Percentiles rank a stretch among this genome's conserved stretches.
Conservation (phyloP, 495 filamentous ascomycete species). For the Penicillium egyptiacum region DNA sequence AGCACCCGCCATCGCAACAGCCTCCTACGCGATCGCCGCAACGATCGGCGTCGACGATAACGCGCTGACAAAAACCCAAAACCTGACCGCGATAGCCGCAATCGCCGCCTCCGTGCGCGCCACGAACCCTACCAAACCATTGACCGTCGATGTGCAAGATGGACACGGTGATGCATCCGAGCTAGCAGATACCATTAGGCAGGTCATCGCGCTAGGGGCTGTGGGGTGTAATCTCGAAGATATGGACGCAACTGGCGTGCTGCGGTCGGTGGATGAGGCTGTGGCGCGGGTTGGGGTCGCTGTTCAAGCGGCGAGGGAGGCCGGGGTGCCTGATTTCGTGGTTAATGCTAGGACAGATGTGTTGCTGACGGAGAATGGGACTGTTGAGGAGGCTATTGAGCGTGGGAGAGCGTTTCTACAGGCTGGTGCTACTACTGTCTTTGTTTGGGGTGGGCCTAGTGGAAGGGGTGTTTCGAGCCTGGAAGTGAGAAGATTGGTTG, state of each 20-base stretch:
- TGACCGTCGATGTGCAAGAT: constrained; percentile 55
- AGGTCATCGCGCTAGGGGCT: constrained; percentile 43
- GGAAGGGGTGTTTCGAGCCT: constrained; percentile 29
- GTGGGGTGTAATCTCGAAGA: constrained; percentile 57
- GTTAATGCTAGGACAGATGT: constrained; percentile 51
- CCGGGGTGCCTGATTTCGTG: constrained; percentile 49
- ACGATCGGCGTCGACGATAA: constrained; percentile 43
- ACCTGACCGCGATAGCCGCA: constrained; percentile 70
- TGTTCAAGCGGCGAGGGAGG: constrained; percentile 32
- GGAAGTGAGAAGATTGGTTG: constrained; percentile 41
- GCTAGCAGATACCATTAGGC: constrained; percentile 34
- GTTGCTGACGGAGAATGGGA: constrained; percentile 27
- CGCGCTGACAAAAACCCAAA: constrained; percentile 46
- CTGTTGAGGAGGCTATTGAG: constrained; percentile 43
- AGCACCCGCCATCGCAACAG: constrained; percentile 53
- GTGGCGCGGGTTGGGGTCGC: constrained; percentile 38
- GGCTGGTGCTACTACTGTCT: constrained; percentile 47
- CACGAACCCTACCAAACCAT: constrained; percentile 29
- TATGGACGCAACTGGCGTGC: constrained; percentile 30
- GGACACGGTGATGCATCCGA: constrained; percentile 48
- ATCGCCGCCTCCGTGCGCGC: constrained; percentile 62
- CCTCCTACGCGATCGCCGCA: constrained; percentile 50
- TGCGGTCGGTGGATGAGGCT: constrained; percentile 38
- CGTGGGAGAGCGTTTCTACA: constrained; percentile 46
- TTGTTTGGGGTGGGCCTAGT: constrained; percentile 48